These are phyloP conservation scores for Colletotrichum shisoi DNA, from an alignment of 2,329 filamentous ascomycete species.

Conservation along the genomic window DNA sequence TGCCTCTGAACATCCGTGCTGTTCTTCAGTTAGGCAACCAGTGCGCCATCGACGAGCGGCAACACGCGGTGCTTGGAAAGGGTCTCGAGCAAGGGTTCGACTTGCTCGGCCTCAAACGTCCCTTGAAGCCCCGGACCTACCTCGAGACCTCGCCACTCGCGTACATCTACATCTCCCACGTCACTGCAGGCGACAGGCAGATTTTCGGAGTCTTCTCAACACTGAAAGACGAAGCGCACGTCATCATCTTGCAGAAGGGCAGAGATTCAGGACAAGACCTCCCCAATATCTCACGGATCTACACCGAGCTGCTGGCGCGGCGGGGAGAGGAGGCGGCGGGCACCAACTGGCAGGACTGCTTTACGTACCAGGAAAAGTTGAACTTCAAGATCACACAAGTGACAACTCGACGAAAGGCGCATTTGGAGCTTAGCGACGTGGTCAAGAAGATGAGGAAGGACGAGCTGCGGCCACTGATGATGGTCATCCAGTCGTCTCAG, in stretches of 20 bases:
- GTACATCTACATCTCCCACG: conserved; percentile 93
- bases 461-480: conserved; percentile 78
- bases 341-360: conserved; percentile 78
- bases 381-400: conserved; percentile 88
- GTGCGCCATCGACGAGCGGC: conserved; percentile 91
- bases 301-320: conserved; percentile 75
- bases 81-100: conserved; percentile 95
- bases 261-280: conserved; percentile 81
- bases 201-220: conserved; percentile 95
- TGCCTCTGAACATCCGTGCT: conserved; percentile 86
- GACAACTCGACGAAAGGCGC: conserved; percentile 85
- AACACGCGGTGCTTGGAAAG: conserved; percentile 88
- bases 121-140: conserved; percentile 72
- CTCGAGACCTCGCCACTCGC: conserved; percentile 76
- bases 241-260: conserved; percentile 85
- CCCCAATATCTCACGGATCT: conserved; percentile 89
- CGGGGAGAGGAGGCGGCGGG: conserved; percentile 71
- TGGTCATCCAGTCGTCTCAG: conserved; percentile 91
- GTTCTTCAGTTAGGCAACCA: conserved; percentile 88
- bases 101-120: conserved; percentile 74
- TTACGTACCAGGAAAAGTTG: conserved; percentile 85
- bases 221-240: conserved; percentile 77
- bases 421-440: conserved; percentile 85
- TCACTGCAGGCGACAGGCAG: conserved; percentile 87
- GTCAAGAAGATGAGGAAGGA: conserved; percentile 91